Evolutionary conservation across 208 protist species (phyloP).

Genomic region (Trypanosoma melophagium): DNA sequence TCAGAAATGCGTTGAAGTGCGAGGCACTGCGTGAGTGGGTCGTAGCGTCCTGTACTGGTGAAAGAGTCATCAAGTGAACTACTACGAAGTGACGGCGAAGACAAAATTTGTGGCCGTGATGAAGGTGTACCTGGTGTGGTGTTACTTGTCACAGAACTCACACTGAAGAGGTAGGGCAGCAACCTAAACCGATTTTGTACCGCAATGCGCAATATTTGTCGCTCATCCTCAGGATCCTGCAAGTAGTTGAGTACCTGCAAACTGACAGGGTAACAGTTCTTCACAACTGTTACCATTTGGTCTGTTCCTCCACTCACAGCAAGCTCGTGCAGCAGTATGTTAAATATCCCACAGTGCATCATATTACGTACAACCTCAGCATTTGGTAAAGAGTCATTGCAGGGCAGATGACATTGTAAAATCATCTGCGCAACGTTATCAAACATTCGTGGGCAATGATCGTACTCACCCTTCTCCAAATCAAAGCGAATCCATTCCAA

Average conservation of each 20-base stretch:
- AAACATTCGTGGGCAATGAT: constrained; percentile 78
- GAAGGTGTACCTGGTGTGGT: constrained; percentile 41
- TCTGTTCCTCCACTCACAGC: constrained; percentile 45
- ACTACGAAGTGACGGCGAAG: constrained; percentile 47
- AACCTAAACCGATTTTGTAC: constrained; percentile 70
- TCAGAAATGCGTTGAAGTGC: constrained; percentile 50
- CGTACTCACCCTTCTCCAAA: constrained; percentile 71
- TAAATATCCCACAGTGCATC: constrained; percentile 69
- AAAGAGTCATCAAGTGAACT: constrained; percentile 62
- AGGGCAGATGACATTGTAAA: constrained; percentile 47
- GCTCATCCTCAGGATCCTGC: constrained; percentile 36
- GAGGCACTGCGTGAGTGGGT: constrained; percentile 68
- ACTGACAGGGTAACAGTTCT: constrained; percentile 49
- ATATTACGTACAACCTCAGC: constrained; percentile 58
- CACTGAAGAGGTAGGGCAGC: constrained; percentile 62
- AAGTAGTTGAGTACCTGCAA: constrained; percentile 40
- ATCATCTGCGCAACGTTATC: constrained; percentile 83
- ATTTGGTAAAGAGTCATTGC: constrained; percentile 39
- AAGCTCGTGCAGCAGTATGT: constrained; percentile 74
- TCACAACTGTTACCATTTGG: constrained; percentile 68
- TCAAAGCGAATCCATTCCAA: constrained; percentile 86
- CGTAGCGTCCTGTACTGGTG: constrained; percentile 52
- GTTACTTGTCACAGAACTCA: constrained; percentile 54
- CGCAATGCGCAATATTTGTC: constrained; percentile 47
- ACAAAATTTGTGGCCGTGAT: constrained; percentile 32